Evolutionary conservation across 805 yeast species (phyloP), one percentile per base, ranked within the genome.

Genomic region (Starmerella potacharoeniae): DNA sequence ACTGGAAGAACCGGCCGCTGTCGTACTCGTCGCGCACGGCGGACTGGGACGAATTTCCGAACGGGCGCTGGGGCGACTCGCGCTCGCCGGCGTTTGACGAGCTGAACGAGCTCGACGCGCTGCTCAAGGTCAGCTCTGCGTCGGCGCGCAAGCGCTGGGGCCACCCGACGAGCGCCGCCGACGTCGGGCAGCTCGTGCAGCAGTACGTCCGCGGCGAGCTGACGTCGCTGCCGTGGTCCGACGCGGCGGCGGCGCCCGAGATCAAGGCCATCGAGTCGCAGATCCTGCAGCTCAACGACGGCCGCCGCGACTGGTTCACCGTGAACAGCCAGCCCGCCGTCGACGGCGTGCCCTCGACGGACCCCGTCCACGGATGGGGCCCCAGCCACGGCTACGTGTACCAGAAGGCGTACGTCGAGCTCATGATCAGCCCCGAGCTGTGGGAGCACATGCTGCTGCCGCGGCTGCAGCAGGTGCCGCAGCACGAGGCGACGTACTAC

Each of bases 51-150:
- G 98, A 93, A 69, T 93, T 91, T 66, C 98, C 98, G 51, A 93
- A 91, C 69, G 98, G 98, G 58, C 78, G 98, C 73, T 93, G 96
- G 90, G 98, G 98, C 65, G 97, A 93, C 68, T 86, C 97, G 3
- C 77, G 95, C 57, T 93, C 97, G 44, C 98, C 98, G 5, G 97
- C 97, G 1, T 90, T 85, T 71, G 96, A 95, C 64, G 95, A 86
- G 60, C 76, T 89, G 55, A 96, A 87, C 67, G 76, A 85, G 52
- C 83, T 82, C 62, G 93, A 91, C 22, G 79, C 88, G 37, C 74
- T 89, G 65, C 79, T 90, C 63, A 80, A 95, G 69, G 95, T 88
- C 69, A 58, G 67, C 47, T 82, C 87, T 4, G 81, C 83, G 58
- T 83, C 82, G 68, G 89, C 95, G 0, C 71, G 81, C 35, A 88